Conservation (phyloP, 345 rosid species). For the sweet orange (Citrus sinensis) region DVS_A1.0 CM039169.1:488001-488500, state of each 20-base stretch:
- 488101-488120: not conserved
- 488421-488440: slow-evolving; percentile 31
- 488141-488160: not conserved
- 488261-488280: slow-evolving; percentile 93
- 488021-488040: too few species aligned
- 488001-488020: too few species aligned
- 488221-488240: slow-evolving; percentile 2
- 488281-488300: slow-evolving; percentile 84
- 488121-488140: not conserved
- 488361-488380: not conserved
- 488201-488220: not conserved
- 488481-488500: slow-evolving; percentile 78
- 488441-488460: slow-evolving; percentile 85
- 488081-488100: not conserved
- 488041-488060: too few species aligned
- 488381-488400: not conserved
- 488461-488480: slow-evolving; percentile 84
- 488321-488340: slow-evolving; percentile 50
- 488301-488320: slow-evolving; percentile 85
- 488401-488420: not conserved
- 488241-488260: slow-evolving; percentile 81
- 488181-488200: not conserved
- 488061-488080: not conserved
- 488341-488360: not conserved
- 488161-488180: not conserved